Evolutionary conservation across 2,329 filamentous ascomycete genomes (phyloP), one percentile per base, ranked within the genome.

Genomic region (Colletotrichum lupini): DNA sequence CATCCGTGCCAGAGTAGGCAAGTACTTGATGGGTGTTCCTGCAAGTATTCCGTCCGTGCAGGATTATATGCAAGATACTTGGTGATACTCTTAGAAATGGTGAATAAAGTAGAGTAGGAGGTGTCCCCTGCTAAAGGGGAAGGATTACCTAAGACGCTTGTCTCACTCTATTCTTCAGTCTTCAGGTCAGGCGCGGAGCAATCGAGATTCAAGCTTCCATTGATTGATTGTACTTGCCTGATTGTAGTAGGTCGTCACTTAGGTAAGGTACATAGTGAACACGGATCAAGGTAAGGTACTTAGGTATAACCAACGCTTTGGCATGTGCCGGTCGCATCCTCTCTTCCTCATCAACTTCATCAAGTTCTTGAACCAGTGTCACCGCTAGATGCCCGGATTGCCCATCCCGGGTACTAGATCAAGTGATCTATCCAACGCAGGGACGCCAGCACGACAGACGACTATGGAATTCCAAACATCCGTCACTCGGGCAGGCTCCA

Each of bases 101-200:
- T 52, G 22, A 8, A 3, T 5, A 19, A 14, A 55, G 42, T 63
- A 28, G 26, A 14, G 37, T n/a, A 35, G 16, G n/a, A 11, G 14
- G 24, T 11, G 14, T 28, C 37, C 60, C 55, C 55, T 67, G 24
- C 61, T 14, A 12, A 3, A 53, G 52, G 37, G n/a, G 30, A 55
- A 30, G n/a, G n/a, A 58, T 69, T 69, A 69, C 67, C 60, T 65
- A 65, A 69, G 22, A 58, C 28, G 22, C 26, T 26, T 8, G 28
- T 64, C 59, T 57, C 26, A 63, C 26, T 56, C 26, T 8, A 24
- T 22, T 26, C n/a, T 5, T 8, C 58, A 37, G 42, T 26, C 28
- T 9, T 8, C 58, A 37, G 42, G 42, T 7, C 19, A 46, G 19
- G 42, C 19, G n/a, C 19, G 42, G 42, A 46, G 42, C 12, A n/a